Evolutionary conservation across 148 eudicot genomes (phyloP), one percentile per base, ranked within the genome.

Genomic region (Polygonum maritimum): DNA sequence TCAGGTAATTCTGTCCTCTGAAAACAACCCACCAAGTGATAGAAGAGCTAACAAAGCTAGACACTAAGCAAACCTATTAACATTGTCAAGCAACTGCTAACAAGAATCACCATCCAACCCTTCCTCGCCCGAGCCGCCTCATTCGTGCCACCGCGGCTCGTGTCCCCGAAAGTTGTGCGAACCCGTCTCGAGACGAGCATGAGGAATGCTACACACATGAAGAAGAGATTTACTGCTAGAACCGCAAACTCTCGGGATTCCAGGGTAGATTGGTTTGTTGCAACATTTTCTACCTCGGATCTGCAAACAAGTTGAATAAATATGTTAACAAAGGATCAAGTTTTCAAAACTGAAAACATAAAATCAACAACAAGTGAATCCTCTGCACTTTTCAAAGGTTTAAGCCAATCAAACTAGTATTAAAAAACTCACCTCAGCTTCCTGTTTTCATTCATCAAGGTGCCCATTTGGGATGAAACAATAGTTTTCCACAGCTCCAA

Each of bases 191-290:
- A 83, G 40, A 89, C 80, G 58, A 93, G 69, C 86, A 83, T 88
- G 39, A 88, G 81, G 71, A 91, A 82, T 18, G 93, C 90, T 76
- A 90, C 71, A 65, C 87, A 86, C 67, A 84, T 74, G 80, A 91
- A 90, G 58, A 81, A 82, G 78, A 94, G 80, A 75, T 90, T 83
- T 78, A 88, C 85, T 67, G 87, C 75, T 26, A 94, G 62, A 36
- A 91, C 78, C 6, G 88, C 88, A 18, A 91, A 84, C 88, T 90
- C 95, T 81, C 88, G 88, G 67, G 84, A 88, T 70, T 87, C 97
- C 79, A 94, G 75, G 74, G 81, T 87, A 9, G 81, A 82, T 80
- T 94, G 98, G 65, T 91, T 88, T 2, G 38, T 83, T 71, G 77
- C 74, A 74, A 94, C 84, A 82, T 82, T 88, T 70, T 91, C 88